Percentiles rank a stretch among this genome's conserved stretches.
Evolutionary conservation across 139 green algal species (phyloP).

Genomic region (Spirogloea muscicola): DNA sequence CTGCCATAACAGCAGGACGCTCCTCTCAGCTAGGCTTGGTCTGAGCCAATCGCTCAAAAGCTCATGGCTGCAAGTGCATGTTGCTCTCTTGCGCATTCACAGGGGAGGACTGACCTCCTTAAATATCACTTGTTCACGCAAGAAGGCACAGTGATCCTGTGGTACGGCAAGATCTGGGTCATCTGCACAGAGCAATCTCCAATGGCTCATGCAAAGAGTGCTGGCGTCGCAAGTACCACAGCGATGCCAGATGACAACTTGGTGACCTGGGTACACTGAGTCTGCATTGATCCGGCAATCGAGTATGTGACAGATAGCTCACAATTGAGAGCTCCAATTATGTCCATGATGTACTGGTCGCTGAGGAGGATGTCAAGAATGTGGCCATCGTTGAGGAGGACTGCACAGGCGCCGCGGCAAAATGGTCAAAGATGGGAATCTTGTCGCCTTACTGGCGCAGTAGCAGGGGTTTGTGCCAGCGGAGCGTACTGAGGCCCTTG

Average conservation of each 20-base stretch:
- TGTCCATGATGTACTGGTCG: constrained; percentile 82
- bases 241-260: too few species aligned
- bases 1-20: constrained; percentile 29
- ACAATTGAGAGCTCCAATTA: constrained; percentile 91
- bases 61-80: too few species aligned
- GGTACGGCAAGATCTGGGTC: constrained; percentile 41
- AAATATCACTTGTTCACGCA: constrained; percentile 66
- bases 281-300: too few species aligned
- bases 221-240: too few species aligned
- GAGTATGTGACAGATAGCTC: too few species aligned
- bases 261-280: too few species aligned
- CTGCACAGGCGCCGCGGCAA: constrained; percentile 42
- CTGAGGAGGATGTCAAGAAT: constrained; percentile 83
- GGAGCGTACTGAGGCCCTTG: constrained; percentile 39
- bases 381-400: constrained; percentile 88
- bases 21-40: too few species aligned
- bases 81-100: too few species aligned
- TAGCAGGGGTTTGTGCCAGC: background rate
- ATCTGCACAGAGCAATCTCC: too few species aligned
- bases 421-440: constrained; percentile 6
- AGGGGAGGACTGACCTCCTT: constrained; percentile 82
- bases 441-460: background rate
- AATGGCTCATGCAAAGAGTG: too few species aligned
- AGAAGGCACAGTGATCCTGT: constrained; percentile 76
- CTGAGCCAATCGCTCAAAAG: too few species aligned